Evolutionary conservation across 352 stramenopile genomes (phyloP).

Genomic region (Nothophytophthora sp.): DNA sequence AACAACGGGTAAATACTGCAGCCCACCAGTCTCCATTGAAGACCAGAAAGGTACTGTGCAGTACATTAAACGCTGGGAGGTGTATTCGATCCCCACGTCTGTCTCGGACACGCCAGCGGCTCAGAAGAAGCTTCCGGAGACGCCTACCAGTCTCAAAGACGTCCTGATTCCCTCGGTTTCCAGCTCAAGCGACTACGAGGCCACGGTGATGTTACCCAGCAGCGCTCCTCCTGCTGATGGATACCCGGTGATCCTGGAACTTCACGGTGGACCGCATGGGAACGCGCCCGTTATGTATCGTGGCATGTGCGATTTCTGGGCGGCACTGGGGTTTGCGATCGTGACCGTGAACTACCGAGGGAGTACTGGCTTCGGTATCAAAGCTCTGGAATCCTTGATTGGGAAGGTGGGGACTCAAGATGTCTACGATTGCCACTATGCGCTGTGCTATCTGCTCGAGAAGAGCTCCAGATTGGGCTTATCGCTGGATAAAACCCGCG

Average conservation of each 20-base stretch:
- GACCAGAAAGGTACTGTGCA: conserved; percentile 36
- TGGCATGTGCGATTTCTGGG: conserved; percentile 89
- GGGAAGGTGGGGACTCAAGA: conserved; percentile 92
- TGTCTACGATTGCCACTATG: conserved; percentile 92
- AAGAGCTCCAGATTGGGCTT: conserved; percentile 42
- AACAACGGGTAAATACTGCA: conserved; percentile 37
- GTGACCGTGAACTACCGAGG: conserved; percentile 96
- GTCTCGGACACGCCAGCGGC: conserved; percentile 48
- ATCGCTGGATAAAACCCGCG: conserved; percentile 65
- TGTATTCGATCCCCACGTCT: conserved; percentile 50
- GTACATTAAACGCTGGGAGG: conserved; percentile 63
- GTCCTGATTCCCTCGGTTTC: conserved; percentile 51
- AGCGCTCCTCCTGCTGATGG: conserved; percentile 29
- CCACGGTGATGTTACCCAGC: conserved; percentile 70
- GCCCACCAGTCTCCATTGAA: conserved; percentile 41
- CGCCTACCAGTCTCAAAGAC: conserved; percentile 32
- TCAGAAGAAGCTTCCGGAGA: conserved; percentile 32
- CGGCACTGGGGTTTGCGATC: conserved; percentile 89
- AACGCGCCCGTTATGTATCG: conserved; percentile 88
- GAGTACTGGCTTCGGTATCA: conserved; percentile 93
- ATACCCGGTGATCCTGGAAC: conserved; percentile 79
- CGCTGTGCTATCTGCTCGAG: conserved; percentile 70
- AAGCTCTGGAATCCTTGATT: conserved; percentile 89
- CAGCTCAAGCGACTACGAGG: conserved; percentile 70
- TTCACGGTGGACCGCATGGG: conserved; percentile 94